phyloP scores from a whole-genome alignment of 2,329 filamentous ascomycete species.

The Fusarium mangiferae region DNA sequence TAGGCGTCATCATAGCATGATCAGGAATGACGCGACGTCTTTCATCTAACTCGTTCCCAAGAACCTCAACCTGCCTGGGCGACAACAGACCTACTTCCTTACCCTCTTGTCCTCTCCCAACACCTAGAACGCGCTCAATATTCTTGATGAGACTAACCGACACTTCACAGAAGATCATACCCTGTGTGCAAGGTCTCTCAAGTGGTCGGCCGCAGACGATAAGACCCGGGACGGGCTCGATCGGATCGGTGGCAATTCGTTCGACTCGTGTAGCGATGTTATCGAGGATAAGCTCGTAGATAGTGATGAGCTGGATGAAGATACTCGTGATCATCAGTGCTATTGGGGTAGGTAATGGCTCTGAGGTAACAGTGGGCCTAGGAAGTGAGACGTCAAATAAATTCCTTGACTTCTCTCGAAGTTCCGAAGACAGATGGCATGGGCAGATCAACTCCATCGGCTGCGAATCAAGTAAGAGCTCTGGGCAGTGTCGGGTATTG shows the following conservation, averaged over 20 bases:
- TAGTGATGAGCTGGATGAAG: background rate
- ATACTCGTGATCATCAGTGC: background rate
- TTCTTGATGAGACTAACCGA: background rate
- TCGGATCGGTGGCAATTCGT: background rate
- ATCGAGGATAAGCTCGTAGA: background rate
- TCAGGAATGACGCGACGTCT: background rate
- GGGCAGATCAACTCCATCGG: background rate
- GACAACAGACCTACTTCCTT: background rate
- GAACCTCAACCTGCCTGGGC: background rate
- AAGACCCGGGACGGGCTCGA: background rate
- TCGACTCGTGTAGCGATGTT: background rate
- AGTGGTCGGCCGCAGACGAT: accelerated
- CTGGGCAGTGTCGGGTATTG: accelerated
- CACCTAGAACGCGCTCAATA: background rate
- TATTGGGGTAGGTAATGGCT: background rate
- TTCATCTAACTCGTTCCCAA: background rate
- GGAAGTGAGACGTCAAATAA: accelerated
- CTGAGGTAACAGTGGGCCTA: background rate
- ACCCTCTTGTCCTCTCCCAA: accelerated
- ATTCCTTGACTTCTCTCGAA: background rate
- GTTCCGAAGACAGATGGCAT: background rate
- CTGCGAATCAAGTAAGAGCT: accelerated
- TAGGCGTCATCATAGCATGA: background rate
- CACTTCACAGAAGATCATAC: background rate
- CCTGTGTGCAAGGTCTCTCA: background rate